Evolutionary conservation across 164 flowering plant species (phyloP).

Genomic region (Cinnamomum chago): DNA sequence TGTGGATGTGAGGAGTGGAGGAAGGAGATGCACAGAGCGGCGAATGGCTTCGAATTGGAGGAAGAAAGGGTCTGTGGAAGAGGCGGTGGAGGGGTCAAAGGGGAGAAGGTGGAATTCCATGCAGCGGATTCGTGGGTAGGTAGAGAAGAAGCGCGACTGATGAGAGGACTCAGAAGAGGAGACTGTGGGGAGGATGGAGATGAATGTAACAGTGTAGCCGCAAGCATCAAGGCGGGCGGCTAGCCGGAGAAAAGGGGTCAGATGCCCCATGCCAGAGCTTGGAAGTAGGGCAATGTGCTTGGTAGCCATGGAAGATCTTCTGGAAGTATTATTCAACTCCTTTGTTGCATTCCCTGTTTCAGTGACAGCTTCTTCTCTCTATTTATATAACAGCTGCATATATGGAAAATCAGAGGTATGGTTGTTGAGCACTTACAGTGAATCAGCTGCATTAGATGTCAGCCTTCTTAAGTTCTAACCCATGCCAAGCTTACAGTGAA

Average conservation of each 20-base stretch:
- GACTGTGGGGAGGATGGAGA: slow-evolving; percentile 18
- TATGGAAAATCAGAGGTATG: too few species aligned
- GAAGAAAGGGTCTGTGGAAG: slow-evolving; percentile 36
- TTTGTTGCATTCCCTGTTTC: too few species aligned
- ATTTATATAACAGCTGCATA: too few species aligned
- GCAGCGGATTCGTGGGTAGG: slow-evolving; percentile 17
- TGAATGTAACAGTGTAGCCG: slow-evolving; percentile 17
- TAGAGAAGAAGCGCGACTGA: slow-evolving; percentile 14
- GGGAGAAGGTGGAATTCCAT: slow-evolving; percentile 21
- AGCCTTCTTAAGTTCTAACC: too few species aligned
- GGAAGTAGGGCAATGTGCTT: slow-evolving; percentile 27
- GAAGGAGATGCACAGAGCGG: slow-evolving; percentile 30
- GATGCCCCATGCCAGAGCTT: slow-evolving; percentile 43
- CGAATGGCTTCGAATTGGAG: slow-evolving; percentile 33
- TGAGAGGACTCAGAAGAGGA: slow-evolving; percentile 15
- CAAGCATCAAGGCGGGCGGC: slow-evolving; percentile 15
- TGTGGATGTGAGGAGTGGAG: slow-evolving; percentile 21
- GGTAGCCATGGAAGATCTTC: too few species aligned
- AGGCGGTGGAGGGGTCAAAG: slow-evolving; percentile 7
- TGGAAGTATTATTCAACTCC: too few species aligned
- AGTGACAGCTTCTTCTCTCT: too few species aligned
- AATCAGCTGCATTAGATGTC: too few species aligned
- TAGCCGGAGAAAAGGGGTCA: slow-evolving; percentile 22
- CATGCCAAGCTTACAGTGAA: too few species aligned
- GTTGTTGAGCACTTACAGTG: too few species aligned